Evolutionary conservation across 192 early-diverging fungal genomes (phyloP), one percentile per base, ranked within the genome.

Genomic region (Mortierella alpina): DNA sequence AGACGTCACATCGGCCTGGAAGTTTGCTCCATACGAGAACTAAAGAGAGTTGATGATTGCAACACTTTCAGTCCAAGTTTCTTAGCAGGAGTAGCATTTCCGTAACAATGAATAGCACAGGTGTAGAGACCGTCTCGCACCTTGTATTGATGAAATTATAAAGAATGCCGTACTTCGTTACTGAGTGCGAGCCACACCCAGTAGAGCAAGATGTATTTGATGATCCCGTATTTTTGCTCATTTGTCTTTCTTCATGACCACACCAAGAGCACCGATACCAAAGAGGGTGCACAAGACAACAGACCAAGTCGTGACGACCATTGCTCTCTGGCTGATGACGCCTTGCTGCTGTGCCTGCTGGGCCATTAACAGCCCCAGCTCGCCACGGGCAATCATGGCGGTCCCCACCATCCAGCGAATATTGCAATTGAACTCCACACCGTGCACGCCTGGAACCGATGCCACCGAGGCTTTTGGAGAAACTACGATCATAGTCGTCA

Each of bases 341-440:
- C 80, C 80, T 11, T 82, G 68, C 50, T 63, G 0, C 45, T 59
- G 47, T 14, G 73, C 70, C 57, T 84, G 78, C 39, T 78, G 71
- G 0, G 53, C 68, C 65, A 81, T 83, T 20, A 84, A 47, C 11
- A 83, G 31, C 2, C 76, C 72, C 6, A 82, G 66, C 39, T 82
- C 79, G 6, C 79, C 79, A 2, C 79, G 70, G 20, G 79, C 79
- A 8, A 82, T 65, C 79, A 82, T 82, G 5, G 79, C 79, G 41
- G 72, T 47, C n/a, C 81, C 74, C 7, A 83, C 61, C 59, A 75
- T 48, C 73, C 75, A 63, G 1, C 69, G 58, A 15, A 17, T 8
- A 39, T 20, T 45, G 22, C 17, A 61, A 45, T 41, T 14, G 31
- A 3, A 31, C 31, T 31, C 31, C 31, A 31, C 31, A 3, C 31